phyloP scores from a whole-genome alignment of 345 rosid genomes.

The Aquilaria malaccensis region DNA sequence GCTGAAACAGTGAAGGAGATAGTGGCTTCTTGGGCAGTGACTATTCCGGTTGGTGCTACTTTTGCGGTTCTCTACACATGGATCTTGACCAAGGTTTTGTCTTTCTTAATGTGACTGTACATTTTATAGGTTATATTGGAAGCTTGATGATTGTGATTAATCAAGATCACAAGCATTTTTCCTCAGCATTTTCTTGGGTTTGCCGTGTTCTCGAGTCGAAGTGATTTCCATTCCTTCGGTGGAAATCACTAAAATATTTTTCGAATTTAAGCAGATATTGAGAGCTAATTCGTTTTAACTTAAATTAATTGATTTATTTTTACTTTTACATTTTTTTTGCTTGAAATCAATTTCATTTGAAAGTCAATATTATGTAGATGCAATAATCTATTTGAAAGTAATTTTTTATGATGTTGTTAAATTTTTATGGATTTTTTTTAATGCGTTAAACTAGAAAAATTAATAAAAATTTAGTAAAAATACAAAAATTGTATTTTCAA shows the following conservation, averaged over 20 bases:
- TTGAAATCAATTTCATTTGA: too few relatives aligned
- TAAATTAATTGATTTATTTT: too few relatives aligned
- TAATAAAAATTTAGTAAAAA: too few relatives aligned
- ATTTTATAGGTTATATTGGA: constrained; percentile 14
- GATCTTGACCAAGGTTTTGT: constrained; percentile 76
- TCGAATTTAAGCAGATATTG: neutral
- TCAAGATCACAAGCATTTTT: constrained; percentile 14
- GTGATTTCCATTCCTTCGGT: constrained; percentile 16
- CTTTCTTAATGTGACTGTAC: constrained; percentile 42
- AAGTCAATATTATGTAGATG: too few relatives aligned
- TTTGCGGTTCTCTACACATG: constrained; percentile 81
- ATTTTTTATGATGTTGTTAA: too few relatives aligned
- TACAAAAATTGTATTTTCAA: too few relatives aligned
- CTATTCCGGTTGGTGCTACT: constrained; percentile 86
- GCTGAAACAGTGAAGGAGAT: constrained; percentile 89
- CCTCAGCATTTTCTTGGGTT: constrained; percentile 8
- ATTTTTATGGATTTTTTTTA: too few relatives aligned
- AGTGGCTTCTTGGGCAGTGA: constrained; percentile 81
- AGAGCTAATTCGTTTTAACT: too few relatives aligned
- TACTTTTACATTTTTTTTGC: too few relatives aligned
- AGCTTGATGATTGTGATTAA: constrained; percentile 20
- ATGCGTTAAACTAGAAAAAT: too few relatives aligned
- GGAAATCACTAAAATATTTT: constrained; percentile 14
- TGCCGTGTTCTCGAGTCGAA: constrained; percentile 15
- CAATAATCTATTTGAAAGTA: too few relatives aligned